Conservation (phyloP, 1,284 basidiomycete genomes). For the Kwoniella shivajii region DNA sequence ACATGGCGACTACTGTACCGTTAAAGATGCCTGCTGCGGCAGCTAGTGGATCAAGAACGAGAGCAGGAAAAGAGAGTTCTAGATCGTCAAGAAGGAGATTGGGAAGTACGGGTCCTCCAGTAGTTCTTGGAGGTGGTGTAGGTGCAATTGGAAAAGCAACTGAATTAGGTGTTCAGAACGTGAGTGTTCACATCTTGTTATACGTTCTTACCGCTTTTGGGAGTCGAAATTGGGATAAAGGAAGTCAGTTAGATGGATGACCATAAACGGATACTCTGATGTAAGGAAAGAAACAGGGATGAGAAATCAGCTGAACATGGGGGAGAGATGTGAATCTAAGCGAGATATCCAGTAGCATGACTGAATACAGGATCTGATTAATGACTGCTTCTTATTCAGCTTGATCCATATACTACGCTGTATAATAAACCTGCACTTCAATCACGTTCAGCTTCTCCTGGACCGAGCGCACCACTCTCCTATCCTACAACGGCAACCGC, state of each 20-base stretch:
- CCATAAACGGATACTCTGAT: conserved; percentile 1
- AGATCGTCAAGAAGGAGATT: conserved; percentile 20
- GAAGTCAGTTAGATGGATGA: neutral
- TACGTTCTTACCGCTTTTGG: neutral
- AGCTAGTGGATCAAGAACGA: conserved; percentile 1
- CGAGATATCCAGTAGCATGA: no score
- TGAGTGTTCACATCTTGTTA: conserved; percentile 7
- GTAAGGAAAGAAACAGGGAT: neutral
- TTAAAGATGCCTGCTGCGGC: conserved; percentile 7
- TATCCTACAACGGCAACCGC: neutral
- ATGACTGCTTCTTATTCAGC: no score
- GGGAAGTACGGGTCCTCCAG: conserved; percentile 25
- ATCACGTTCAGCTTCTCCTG: conserved; percentile 5
- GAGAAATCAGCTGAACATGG: neutral
- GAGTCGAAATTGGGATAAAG: conserved; percentile 7
- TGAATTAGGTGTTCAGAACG: conserved; percentile 15
- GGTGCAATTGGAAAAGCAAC: conserved; percentile 32
- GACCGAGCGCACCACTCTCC: conserved; percentile 15
- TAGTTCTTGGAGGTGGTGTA: conserved; percentile 43
- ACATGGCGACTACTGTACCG: neutral
- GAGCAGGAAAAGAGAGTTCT: conserved; percentile 9
- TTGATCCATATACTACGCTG: conserved; percentile 13
- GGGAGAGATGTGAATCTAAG: neutral
- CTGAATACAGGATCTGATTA: no score
- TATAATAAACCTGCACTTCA: conserved; percentile 11